phyloP scores from a whole-genome alignment of 2,329 filamentous ascomycete species.

The Endocalyx cinctus region DNA sequence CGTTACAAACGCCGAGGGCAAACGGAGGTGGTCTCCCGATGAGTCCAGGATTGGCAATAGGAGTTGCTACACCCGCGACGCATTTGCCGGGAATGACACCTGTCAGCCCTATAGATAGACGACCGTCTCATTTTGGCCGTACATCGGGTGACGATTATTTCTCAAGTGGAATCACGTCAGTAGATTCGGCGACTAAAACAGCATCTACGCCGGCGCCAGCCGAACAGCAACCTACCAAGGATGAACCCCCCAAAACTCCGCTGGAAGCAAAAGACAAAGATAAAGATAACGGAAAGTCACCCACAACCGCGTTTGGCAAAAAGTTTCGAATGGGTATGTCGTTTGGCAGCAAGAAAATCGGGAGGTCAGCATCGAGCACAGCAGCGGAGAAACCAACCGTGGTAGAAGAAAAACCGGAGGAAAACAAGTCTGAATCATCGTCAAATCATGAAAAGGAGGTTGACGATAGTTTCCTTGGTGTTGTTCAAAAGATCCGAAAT shows the following conservation, averaged over 20 bases:
- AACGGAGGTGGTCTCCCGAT: conserved; percentile 60
- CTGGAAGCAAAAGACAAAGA: conserved; percentile 54
- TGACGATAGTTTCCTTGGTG: conserved; percentile 70
- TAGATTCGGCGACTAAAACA: conserved; percentile 41
- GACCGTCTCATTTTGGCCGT: conserved; percentile 50
- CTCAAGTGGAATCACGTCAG: conserved; percentile 52
- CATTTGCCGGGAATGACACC: conserved; percentile 46
- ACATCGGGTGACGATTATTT: conserved; percentile 77
- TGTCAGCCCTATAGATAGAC: conserved; percentile 51
- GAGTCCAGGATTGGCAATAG: conserved; percentile 76
- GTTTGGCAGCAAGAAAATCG: conserved; percentile 80
- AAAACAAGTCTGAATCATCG: conserved; percentile 53
- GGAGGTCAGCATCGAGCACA: conserved; percentile 61
- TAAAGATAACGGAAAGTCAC: conserved; percentile 52
- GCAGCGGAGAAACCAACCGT: conserved; percentile 71
- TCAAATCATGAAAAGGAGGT: conserved; percentile 66
- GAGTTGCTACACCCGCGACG: conserved; percentile 62
- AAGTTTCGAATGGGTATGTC: conserved; percentile 39
- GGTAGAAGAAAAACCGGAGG: conserved; percentile 71
- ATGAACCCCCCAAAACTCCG: conserved; percentile 41
- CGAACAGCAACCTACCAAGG: conserved; percentile 34
- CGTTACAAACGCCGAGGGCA: conserved; percentile 56
- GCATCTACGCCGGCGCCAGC: conserved; percentile 43
- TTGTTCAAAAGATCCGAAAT: conserved; percentile 66
- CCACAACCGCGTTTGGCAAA: conserved; percentile 45